phyloP scores from a whole-genome alignment of 2,329 filamentous ascomycete species.

The Epichloe gansuensis region DNA sequence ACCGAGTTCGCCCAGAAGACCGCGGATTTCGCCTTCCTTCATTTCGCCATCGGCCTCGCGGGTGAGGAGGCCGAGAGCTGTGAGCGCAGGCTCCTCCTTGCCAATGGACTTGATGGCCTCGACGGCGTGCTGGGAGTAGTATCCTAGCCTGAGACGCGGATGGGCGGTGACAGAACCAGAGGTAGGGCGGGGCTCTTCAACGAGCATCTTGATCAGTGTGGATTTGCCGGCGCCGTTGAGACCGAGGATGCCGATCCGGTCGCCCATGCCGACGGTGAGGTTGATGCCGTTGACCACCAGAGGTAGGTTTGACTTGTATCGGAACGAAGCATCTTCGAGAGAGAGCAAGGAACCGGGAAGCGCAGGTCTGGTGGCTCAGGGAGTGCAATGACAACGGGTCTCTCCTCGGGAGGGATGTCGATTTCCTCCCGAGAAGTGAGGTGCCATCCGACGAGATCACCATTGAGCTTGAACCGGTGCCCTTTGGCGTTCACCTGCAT shows the following conservation, averaged over 20 bases:
- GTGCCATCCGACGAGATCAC: constrained; percentile 56
- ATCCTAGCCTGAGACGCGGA: constrained; percentile 56
- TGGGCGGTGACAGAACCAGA: constrained; percentile 53
- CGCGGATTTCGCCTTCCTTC: constrained; percentile 56
- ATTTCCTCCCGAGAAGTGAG: constrained; percentile 50
- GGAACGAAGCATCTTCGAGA: constrained; percentile 56
- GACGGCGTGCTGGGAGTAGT: constrained; percentile 72
- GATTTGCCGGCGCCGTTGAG: constrained; percentile 77
- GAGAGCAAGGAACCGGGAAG: constrained; percentile 62
- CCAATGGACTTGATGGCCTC: constrained; percentile 52
- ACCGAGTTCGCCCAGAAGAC: constrained; percentile 55
- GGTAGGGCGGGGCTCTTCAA: constrained; percentile 45
- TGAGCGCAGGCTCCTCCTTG: constrained; percentile 36
- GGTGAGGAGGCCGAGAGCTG: constrained; percentile 52
- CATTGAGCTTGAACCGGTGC: constrained; percentile 67
- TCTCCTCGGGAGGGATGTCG: constrained; percentile 54
- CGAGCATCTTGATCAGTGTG: constrained; percentile 60
- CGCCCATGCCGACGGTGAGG: constrained; percentile 59
- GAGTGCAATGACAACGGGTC: constrained; percentile 43
- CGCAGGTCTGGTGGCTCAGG: constrained; percentile 57
- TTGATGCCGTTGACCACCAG: constrained; percentile 49
- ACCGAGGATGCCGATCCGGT: constrained; percentile 63
- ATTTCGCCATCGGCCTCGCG: constrained; percentile 38
- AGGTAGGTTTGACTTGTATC: constrained; percentile 35
- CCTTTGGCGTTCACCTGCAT: constrained; percentile 61